These are phyloP conservation scores for Helotiales sp. DNA, from an alignment of 2,329 filamentous ascomycete genomes.

Conservation along the genomic window DNA sequence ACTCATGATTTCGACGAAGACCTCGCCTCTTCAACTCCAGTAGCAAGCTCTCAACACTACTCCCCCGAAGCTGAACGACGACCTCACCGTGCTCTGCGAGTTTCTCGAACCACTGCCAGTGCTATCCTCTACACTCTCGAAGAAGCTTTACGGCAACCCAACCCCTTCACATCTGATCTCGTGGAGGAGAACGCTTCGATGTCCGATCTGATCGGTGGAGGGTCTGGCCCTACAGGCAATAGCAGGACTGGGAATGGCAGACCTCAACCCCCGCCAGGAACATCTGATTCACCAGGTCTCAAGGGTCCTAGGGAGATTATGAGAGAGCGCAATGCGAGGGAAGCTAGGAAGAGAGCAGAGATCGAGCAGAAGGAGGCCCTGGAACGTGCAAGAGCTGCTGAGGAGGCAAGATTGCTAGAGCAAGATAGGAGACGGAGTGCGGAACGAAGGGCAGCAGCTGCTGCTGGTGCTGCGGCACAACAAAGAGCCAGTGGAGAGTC, in stretches of 20 bases:
- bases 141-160: conserved; percentile 82
- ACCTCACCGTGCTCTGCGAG: conserved; percentile 59
- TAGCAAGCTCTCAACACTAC: conserved; percentile 30
- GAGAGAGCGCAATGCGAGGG: conserved; percentile 86
- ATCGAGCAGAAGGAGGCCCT: conserved; percentile 55
- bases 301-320: conserved; percentile 90
- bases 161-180: conserved; percentile 81
- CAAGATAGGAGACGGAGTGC: conserved; percentile 58
- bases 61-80: conserved; percentile 41
- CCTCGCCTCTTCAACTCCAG: conserved; percentile 35
- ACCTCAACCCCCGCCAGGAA: conserved; percentile 52
- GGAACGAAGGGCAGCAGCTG: conserved; percentile 64
- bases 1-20: conserved; percentile 41
- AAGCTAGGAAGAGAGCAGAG: conserved; percentile 69
- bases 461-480: conserved; percentile 53
- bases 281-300: conserved; percentile 62
- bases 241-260: conserved; percentile 59
- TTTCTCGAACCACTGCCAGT: conserved; percentile 84
- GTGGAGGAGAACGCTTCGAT: conserved; percentile 90
- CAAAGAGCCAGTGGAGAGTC: conserved; percentile 32
- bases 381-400: conserved; percentile 55
- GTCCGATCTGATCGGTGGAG: conserved; percentile 77
- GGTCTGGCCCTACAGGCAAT: conserved; percentile 59
- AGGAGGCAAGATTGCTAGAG: conserved; percentile 59
- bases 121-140: conserved; percentile 93